Evolutionary conservation across 2,329 filamentous ascomycete genomes (phyloP).

Genomic region (Podosphaera xanthii): DNA sequence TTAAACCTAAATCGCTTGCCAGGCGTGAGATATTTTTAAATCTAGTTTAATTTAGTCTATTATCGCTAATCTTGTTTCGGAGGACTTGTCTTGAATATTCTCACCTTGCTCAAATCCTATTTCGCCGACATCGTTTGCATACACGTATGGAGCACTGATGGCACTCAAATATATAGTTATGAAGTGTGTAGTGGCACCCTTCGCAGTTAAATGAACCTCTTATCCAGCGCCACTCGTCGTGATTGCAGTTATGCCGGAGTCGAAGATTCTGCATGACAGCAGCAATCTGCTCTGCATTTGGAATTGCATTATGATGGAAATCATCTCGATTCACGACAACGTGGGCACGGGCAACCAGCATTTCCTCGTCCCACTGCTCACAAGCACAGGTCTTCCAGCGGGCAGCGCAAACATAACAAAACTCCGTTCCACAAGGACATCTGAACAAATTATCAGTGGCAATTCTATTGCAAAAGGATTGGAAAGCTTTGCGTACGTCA

Average conservation of each 20-base stretch:
- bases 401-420: constrained; percentile 26
- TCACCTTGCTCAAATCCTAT: neutral
- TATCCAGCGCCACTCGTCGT: constrained; percentile 18
- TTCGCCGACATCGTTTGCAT: constrained; percentile 1
- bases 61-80: no score
- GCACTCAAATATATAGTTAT: constrained; percentile 24
- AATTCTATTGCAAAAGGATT: neutral
- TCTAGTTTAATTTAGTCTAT: no score
- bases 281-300: constrained; percentile 6
- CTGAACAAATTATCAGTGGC: constrained; percentile 12
- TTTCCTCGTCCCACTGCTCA: constrained; percentile 19
- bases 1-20: no score
- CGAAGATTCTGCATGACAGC: constrained; percentile 11
- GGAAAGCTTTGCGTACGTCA: constrained; percentile 23
- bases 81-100: neutral
- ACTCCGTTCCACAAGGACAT: constrained; percentile 24
- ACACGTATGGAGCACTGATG: constrained; percentile 19
- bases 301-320: neutral
- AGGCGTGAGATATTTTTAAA: no score
- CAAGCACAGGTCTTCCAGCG: constrained; percentile 21
- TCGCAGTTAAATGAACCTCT: constrained; percentile 20
- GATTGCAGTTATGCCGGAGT: constrained; percentile 20
- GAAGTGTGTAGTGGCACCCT: constrained; percentile 21
- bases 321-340: constrained; percentile 12
- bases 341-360: constrained; percentile 16